Base-by-base conservation (phyloP, 2,329 filamentous ascomycete genomes). In the Neurospora crassa region DNA sequence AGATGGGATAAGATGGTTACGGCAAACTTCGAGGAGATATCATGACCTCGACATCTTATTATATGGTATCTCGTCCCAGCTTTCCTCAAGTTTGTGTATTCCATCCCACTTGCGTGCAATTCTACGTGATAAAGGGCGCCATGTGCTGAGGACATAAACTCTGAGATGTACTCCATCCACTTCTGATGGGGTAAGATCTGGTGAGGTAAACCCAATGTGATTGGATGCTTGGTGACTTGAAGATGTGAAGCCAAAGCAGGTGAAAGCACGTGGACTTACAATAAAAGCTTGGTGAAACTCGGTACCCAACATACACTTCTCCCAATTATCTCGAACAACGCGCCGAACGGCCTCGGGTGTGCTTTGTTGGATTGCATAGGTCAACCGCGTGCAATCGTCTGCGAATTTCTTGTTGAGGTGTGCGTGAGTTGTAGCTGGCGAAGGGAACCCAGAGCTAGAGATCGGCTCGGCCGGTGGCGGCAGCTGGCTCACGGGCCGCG, bases 221-320 rank as follows among this genome's bases (percentile, higher is more conserved):
- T 34, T 69, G 34, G 67, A 16, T 18, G 67, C 37, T 42, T 42
- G 53, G 63, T 43, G 18, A 69, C 67, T 16, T 18, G 71, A 70
- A 37, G 5, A 29, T 53, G 24, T 45, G 40, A 42, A 68, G 12
- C 72, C 69, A 68, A 69, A 53, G 37, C 24, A 37, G 14, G 20
- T 53, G 12, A 53, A 24, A 29, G 41, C 34, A 40, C 11, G 53
- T 40, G 70, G 40, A 83, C 85, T 80, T 77, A 88, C 85, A 70
- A 88, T 71, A 73, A 88, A 88, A 2, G 83, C 81, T 59, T 83
- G 79, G 72, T 88, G 86, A 71, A 85, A 87, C 12, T 86, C 83
- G 4, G 84, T 85, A 11, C 86, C 86, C 3, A 83, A 70, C 2
- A 87, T 73, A 20, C 82, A 83, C 74, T 83, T 86, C 59, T 85